Base-by-base conservation (phyloP, 768 basidiomycete species). In the Sutorius australiensis region DNA sequence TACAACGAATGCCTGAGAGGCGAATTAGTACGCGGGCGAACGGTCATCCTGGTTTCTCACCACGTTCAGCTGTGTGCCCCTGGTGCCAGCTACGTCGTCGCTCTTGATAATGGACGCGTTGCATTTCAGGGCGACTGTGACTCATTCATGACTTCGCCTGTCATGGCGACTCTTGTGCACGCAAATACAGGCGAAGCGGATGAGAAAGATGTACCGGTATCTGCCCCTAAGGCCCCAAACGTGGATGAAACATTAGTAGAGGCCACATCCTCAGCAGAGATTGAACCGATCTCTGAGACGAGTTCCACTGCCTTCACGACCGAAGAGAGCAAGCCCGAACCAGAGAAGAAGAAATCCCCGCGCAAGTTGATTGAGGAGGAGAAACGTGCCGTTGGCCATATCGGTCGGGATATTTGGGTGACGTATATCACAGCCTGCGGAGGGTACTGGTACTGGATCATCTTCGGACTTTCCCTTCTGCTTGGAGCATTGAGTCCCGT, bases 1-100 rank as follows among this genome's bases (percentile, higher is more conserved):
- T 87, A 86, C 61, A 75, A 82, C 17, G 76, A 91, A 48, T 94
- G 92, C 61, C 74, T 98, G 19, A 76, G 79, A 57, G 93, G 95
- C 8, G 84, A 88, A 43, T 73, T 97, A 38, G 77, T 93, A 65
- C 69, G 73, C n/a, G 84, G 82, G 16, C 78, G 94, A 43, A 97
- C 95, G 1, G 73, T 95, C 45, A 77, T 98, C 41, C 77, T 98
- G 21, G 93, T 97, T 46, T 97, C 95, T 3, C 95, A 99, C 64
- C 93, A 95, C 63, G 89, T 97, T 32, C 89, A 93, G 63, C 77
- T 98, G 5, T 93, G 91, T 62, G 79, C 83, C 3, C 82, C 89
- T 1, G 87, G 82, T 30, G 92, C 95, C 2, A 74, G 72, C 24
- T 94, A 92, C 67, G 77, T 98, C 58, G 88, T 95, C 36, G 84